phyloP scores from a whole-genome alignment of 345 rosid genomes.

The Hirschfeldia incana region DNA sequence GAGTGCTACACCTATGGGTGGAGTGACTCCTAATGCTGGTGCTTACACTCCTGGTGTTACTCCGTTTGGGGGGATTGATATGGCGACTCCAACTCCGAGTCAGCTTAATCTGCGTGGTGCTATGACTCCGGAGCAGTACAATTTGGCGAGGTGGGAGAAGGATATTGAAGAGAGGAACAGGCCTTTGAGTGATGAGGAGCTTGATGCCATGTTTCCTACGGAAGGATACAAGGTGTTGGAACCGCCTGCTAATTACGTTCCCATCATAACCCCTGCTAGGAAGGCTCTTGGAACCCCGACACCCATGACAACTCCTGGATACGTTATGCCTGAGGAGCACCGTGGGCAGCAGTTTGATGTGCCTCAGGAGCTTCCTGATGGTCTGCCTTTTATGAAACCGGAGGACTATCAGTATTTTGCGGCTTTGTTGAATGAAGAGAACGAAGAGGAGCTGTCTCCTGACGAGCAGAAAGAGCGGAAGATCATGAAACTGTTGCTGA shows the following conservation, averaged over 20 bases:
- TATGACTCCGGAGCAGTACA: conserved; percentile 89
- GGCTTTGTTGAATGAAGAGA: conserved; percentile 79
- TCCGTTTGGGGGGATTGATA: conserved; percentile 79
- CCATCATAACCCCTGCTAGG: conserved; percentile 90
- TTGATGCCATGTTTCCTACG: conserved; percentile 89
- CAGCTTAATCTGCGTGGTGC: conserved; percentile 67
- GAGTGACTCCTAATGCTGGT: conserved; percentile 72
- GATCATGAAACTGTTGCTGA: conserved; percentile 91
- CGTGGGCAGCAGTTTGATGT: conserved; percentile 98
- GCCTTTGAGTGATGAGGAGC: conserved; percentile 94
- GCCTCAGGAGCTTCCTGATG: conserved; percentile 85
- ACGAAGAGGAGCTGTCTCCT: conserved; percentile 86
- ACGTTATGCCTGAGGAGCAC: conserved; percentile 83
- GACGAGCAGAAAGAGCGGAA: conserved; percentile 98
- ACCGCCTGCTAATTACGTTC: conserved; percentile 94
- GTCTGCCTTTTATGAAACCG: conserved; percentile 94
- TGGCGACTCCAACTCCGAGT: conserved; percentile 91
- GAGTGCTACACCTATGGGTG: conserved; percentile 90
- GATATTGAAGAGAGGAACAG: conserved; percentile 98
- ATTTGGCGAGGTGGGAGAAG: conserved; percentile 95
- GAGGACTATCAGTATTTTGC: conserved; percentile 98
- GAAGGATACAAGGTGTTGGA: conserved; percentile 94
- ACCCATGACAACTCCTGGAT: conserved; percentile 86
- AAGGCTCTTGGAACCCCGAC: conserved; percentile 88
- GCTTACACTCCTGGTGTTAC: conserved; percentile 90